These are phyloP conservation scores for Aethionema arabicum DNA, from an alignment of 345 rosid species.

Conservation along the genomic window DNA sequence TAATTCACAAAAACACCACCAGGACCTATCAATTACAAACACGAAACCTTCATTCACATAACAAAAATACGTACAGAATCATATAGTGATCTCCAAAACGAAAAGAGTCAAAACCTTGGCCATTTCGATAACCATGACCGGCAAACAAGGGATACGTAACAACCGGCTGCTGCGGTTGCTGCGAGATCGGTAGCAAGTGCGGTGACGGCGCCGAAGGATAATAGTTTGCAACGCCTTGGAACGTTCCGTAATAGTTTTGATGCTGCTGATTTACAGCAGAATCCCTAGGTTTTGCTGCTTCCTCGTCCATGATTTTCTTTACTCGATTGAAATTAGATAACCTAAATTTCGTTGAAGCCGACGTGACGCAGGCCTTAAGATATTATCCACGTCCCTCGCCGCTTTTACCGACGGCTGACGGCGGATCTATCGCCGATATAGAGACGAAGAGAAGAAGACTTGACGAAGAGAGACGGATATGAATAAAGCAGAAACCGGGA, in stretches of 20 bases:
- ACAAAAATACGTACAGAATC: background rate
- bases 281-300: slow-evolving; percentile 42
- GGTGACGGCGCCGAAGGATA: slow-evolving; percentile 48
- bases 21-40: slow-evolving; percentile 22
- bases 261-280: slow-evolving; percentile 28
- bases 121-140: slow-evolving; percentile 49
- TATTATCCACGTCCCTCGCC: background rate
- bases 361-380: too few relatives aligned
- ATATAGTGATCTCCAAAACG: background rate
- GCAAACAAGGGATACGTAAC: slow-evolving; percentile 33
- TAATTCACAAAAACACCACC: slow-evolving; percentile 30
- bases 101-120: slow-evolving; percentile 36
- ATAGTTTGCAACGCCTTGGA: slow-evolving; percentile 85
- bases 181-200: slow-evolving; percentile 48
- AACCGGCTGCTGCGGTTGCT: slow-evolving; percentile 37
- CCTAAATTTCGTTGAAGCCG: background rate
- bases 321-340: slow-evolving; percentile 21
- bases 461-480: background rate
- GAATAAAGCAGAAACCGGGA: background rate
- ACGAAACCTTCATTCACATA: background rate
- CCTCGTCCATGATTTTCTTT: slow-evolving; percentile 45
- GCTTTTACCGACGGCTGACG: slow-evolving; percentile 15
- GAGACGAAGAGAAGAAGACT: slow-evolving; percentile 9
- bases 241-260: slow-evolving; percentile 68
- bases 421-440: background rate